Evolutionary conservation across 2,329 filamentous ascomycete genomes (phyloP).

Genomic region (Monosporascus sp.): DNA sequence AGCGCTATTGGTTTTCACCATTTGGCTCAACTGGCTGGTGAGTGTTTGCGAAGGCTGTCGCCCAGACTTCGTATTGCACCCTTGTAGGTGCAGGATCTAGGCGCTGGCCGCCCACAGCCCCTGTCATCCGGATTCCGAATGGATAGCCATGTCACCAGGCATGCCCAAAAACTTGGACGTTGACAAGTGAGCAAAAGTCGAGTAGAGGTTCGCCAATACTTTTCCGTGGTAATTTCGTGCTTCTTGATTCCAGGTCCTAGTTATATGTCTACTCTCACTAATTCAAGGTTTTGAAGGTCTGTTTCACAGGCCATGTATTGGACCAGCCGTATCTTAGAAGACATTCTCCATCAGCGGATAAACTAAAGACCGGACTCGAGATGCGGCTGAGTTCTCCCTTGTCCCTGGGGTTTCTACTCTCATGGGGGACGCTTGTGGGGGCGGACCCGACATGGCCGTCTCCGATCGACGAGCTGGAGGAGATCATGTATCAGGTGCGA

Average conservation of each 20-base stretch:
- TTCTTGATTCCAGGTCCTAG: no score
- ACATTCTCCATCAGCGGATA: constrained; percentile 3
- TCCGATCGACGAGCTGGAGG: constrained; percentile 55
- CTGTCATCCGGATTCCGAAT: background rate
- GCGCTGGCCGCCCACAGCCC: background rate
- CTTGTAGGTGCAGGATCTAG: background rate
- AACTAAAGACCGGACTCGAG: background rate
- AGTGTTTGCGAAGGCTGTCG: background rate
- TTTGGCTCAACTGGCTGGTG: background rate
- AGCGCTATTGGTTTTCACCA: no score
- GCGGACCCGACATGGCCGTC: constrained; percentile 59
- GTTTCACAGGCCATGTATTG: background rate
- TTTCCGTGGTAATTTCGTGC: no score
- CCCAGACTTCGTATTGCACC: background rate
- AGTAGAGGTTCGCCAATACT: no score
- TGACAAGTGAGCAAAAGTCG: no score
- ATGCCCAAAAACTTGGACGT: no score
- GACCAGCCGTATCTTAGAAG: constrained; percentile 1
- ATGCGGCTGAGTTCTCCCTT: constrained; percentile 24
- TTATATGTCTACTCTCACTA: background rate
- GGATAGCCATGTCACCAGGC: no score
- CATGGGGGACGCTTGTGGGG: constrained; percentile 27
- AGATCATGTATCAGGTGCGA: constrained; percentile 56
- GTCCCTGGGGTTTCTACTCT: constrained; percentile 31
- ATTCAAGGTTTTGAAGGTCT: background rate